Evolutionary conservation across 2,329 filamentous ascomycete species (phyloP).

Genomic region (Drechmeria coniospora): DNA sequence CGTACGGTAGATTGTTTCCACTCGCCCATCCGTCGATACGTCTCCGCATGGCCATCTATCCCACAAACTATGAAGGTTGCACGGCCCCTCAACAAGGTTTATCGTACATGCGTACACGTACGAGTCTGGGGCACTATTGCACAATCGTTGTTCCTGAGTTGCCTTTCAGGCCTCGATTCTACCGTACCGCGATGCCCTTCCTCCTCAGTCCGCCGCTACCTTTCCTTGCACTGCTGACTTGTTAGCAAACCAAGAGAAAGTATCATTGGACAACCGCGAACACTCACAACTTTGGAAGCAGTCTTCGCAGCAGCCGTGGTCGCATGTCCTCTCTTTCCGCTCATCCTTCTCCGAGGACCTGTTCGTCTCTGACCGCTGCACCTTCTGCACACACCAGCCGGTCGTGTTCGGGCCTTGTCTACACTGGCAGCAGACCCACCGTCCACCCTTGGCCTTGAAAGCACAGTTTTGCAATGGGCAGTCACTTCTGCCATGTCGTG

Average conservation of each 20-base stretch:
- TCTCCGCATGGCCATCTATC: too few species aligned
- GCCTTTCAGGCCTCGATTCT: too few species aligned
- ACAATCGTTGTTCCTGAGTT: too few species aligned
- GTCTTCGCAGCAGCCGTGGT: conserved; percentile 36
- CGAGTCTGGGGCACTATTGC: too few species aligned
- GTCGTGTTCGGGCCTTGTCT: conserved; percentile 32
- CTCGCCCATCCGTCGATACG: too few species aligned
- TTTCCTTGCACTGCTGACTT: conserved; percentile 1
- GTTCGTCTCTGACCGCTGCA: conserved; percentile 15
- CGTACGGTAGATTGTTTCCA: too few species aligned
- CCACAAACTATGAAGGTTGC: too few species aligned
- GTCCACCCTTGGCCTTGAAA: conserved; percentile 31
- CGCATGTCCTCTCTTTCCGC: conserved; percentile 26
- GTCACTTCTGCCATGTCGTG: conserved; percentile 25
- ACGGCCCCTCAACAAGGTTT: too few species aligned
- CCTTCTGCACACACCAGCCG: conserved; percentile 34
- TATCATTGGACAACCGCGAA: too few species aligned
- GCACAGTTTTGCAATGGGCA: conserved; percentile 37
- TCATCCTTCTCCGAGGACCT: conserved; percentile 17
- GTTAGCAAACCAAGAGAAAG: background rate
- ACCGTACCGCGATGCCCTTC: too few species aligned
- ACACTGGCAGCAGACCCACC: conserved; percentile 40
- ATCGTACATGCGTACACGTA: too few species aligned
- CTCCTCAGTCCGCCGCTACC: background rate
- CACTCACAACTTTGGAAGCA: conserved; percentile 29